phyloP scores from a whole-genome alignment of 805 yeast species.

The Kluyveromyces nonfermentans region DNA sequence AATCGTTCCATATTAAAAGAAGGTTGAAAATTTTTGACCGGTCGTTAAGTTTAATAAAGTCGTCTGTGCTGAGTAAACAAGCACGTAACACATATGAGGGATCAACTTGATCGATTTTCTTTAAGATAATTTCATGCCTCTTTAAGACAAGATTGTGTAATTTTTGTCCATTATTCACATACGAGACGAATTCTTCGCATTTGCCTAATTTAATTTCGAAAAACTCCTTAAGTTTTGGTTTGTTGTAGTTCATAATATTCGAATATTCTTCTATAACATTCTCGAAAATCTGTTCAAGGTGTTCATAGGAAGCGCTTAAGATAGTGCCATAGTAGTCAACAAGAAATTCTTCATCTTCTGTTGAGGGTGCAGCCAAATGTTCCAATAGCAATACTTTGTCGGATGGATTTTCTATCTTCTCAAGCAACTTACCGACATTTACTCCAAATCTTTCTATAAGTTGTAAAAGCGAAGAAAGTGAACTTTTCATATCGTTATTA shows the following conservation, averaged over 20 bases:
- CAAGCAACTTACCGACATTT: slow-evolving; percentile 10
- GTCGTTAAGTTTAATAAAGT: slow-evolving; percentile 1
- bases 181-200: slow-evolving; percentile 7
- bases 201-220: slow-evolving; percentile 12
- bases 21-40: slow-evolving; percentile 10
- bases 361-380: slow-evolving; percentile 13
- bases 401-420: slow-evolving; percentile 9
- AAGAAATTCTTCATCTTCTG: slow-evolving; percentile 19
- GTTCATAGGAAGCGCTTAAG: slow-evolving; percentile 10
- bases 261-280: slow-evolving; percentile 14
- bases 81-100: slow-evolving; percentile 11
- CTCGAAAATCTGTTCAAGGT: slow-evolving; percentile 14
- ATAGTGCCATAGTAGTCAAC: slow-evolving; percentile 18
- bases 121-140: neutral
- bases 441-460: slow-evolving; percentile 9
- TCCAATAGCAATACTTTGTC: slow-evolving; percentile 21
- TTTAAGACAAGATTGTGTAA: slow-evolving; percentile 3
- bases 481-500: neutral
- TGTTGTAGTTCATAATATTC: slow-evolving; percentile 17
- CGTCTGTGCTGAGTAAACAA: slow-evolving; percentile 6
- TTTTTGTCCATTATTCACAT: slow-evolving; percentile 5
- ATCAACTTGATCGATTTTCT: slow-evolving; percentile 12
- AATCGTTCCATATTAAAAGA: slow-evolving; percentile 19
- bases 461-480: slow-evolving; percentile 6
- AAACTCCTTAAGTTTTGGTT: slow-evolving; percentile 14